Evolutionary conservation across 768 basidiomycete genomes (phyloP).

Genomic region (Termitomyces sp.): DNA sequence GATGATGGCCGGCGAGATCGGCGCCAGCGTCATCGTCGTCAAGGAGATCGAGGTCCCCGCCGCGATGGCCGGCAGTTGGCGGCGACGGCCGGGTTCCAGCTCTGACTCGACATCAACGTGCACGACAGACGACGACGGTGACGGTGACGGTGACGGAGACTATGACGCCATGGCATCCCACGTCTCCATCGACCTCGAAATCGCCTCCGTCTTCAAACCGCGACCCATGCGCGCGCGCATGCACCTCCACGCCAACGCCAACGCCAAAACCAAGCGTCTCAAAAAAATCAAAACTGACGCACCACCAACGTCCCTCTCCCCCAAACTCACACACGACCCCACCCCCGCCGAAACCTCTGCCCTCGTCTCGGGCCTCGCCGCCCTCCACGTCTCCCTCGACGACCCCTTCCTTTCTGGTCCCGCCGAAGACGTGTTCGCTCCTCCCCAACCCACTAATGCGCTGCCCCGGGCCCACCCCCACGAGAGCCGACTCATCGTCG

Average conservation of each 20-base stretch:
- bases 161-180: constrained; percentile 21
- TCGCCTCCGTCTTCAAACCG: constrained; percentile 69
- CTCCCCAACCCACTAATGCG: constrained; percentile 22
- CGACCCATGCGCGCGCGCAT: constrained; percentile 47
- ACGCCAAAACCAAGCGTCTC: constrained; percentile 29
- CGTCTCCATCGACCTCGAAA: constrained; percentile 56
- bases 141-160: constrained; percentile 27
- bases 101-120: constrained; percentile 34
- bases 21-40: constrained; percentile 86
- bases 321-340: neutral
- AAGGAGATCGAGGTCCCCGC: constrained; percentile 81
- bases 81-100: too few relatives aligned
- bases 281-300: constrained; percentile 36
- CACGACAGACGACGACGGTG: too few relatives aligned
- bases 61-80: constrained; percentile 37
- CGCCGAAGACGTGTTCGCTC: constrained; percentile 24
- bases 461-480: constrained; percentile 17
- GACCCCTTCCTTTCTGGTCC: neutral
- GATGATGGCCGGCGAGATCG: constrained; percentile 92
- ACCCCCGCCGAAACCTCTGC: constrained; percentile 6
- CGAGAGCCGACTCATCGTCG: constrained; percentile 62
- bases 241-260: constrained; percentile 20
- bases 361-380: constrained; percentile 14
- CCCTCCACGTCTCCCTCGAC: constrained; percentile 11
- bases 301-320: too few relatives aligned